Percentiles rank a stretch among this genome's conserved stretches.
phyloP scores from a whole-genome alignment of 768 basidiomycete species.

The Leccinum variicolor region DNA sequence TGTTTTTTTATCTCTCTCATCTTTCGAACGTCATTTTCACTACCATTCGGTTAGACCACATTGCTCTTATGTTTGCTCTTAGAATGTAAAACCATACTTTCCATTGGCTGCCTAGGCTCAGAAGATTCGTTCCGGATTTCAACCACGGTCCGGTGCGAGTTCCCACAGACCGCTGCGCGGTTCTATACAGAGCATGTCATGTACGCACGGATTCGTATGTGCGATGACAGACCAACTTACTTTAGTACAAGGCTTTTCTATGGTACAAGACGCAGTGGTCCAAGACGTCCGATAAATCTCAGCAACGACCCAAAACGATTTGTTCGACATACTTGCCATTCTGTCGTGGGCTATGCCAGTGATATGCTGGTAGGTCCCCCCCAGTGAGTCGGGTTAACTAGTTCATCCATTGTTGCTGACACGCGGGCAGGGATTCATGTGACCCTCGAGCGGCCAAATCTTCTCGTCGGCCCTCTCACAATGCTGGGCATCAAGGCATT shows the following conservation, averaged over 20 bases:
- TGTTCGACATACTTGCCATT: background rate
- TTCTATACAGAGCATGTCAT: background rate
- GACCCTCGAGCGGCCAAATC: background rate
- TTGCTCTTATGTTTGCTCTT: background rate
- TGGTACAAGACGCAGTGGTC: background rate
- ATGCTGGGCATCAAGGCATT: background rate
- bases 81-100: background rate
- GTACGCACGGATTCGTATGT: background rate
- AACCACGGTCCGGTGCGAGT: background rate
- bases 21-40: background rate
- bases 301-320: background rate
- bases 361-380: background rate
- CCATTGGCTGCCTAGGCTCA: background rate
- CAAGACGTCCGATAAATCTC: background rate
- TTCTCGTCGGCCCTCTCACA: background rate
- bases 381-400: background rate
- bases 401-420: background rate
- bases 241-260: background rate
- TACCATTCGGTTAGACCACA: background rate
- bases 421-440: slow-evolving; percentile 2
- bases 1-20: background rate
- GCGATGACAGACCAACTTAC: background rate
- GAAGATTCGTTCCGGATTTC: too few relatives aligned
- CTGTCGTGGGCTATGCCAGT: background rate
- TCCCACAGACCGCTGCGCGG: background rate